Conservation (phyloP, 1,284 basidiomycete genomes). For the Pseudozyma pruni region DNA sequence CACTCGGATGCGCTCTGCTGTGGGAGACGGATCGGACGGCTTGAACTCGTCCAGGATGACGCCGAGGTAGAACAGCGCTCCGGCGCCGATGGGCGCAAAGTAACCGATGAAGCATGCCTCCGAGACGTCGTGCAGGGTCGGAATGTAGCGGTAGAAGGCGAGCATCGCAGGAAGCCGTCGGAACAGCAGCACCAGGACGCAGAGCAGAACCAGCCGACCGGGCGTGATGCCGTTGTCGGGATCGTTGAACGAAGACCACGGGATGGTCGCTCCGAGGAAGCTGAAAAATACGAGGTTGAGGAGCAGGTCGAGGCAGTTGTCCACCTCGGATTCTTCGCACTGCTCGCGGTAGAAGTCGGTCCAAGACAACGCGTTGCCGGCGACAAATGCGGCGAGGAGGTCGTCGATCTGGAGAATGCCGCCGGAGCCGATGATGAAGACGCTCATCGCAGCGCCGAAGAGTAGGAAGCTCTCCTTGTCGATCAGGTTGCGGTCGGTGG, state of each 20-base stretch:
- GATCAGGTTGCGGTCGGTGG: constrained; percentile 53
- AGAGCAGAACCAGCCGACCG: constrained; percentile 67
- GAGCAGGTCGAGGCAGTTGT: constrained; percentile 58
- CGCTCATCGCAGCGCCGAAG: constrained; percentile 53
- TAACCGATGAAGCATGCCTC: constrained; percentile 68
- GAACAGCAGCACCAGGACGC: constrained; percentile 69
- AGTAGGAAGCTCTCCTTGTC: constrained; percentile 62
- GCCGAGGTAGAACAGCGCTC: constrained; percentile 57
- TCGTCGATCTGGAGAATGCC: constrained; percentile 56
- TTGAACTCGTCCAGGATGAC: constrained; percentile 53
- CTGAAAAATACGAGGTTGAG: constrained; percentile 68
- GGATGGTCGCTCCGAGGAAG: constrained; percentile 64
- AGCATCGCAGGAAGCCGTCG: constrained; percentile 66
- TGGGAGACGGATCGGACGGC: constrained; percentile 28
- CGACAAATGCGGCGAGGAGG: constrained; percentile 57
- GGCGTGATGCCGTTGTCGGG: constrained; percentile 64
- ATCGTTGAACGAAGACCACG: constrained; percentile 53
- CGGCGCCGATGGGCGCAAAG: constrained; percentile 70
- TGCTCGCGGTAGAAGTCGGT: constrained; percentile 63
- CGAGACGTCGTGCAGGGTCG: constrained; percentile 55
- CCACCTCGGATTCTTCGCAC: constrained; percentile 61
- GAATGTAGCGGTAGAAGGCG: constrained; percentile 58
- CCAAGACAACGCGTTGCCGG: constrained; percentile 58
- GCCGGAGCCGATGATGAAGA: constrained; percentile 57
- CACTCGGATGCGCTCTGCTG: constrained; percentile 34